Evolutionary conservation across 331 rosid genomes (phyloP), one percentile per base, ranked within the genome.

Genomic region (Malus hybrid): DNA sequence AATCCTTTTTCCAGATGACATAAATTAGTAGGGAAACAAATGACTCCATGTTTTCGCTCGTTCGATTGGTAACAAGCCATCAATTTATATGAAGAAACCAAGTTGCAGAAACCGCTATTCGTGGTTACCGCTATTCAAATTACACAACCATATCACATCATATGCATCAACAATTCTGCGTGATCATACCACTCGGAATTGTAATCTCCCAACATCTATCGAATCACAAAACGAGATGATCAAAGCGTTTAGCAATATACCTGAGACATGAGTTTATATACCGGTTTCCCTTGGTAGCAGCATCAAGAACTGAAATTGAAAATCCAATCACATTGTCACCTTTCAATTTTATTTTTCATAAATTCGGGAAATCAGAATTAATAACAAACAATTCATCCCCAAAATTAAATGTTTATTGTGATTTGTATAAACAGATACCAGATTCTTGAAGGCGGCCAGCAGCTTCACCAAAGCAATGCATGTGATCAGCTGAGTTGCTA

Each of bases 401-500:
- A 24, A 7, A 68, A 68, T 13, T 15, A 10, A 42, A 52, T 52
- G 1, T 5, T 14, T 39, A 39, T 39, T 39, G 3, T 39, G 46
- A 9, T 55, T 19, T 55, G 20, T n/a, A 19, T n/a, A 53, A 57
- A 19, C 71, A 26, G 57, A 32, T 76, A 91, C 98, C 93, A 20
- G 96, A 91, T 87, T 94, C 96, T 71, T 94, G 99, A 82, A 91
- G 96, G 75, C 88, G 91, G 78, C 95, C 97, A 52, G 96, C 83
- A 3, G 97, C 97, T 29, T 94, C 95, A 68, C 80, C 63, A 68
- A 94, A 94, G 73, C 96, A 94, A 10, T 84, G 86, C 85, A 94
- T 85, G 76, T 94, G 97, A 74, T 50, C 56, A 14, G 4, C 55
- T 15, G 55, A 48, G 55, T 48, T 48, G 65, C 65, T 60, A 5